These are phyloP conservation scores for Raddia distichophylla DNA, from an alignment of 176 grass and related monocot species.

Conservation along the genomic window DNA sequence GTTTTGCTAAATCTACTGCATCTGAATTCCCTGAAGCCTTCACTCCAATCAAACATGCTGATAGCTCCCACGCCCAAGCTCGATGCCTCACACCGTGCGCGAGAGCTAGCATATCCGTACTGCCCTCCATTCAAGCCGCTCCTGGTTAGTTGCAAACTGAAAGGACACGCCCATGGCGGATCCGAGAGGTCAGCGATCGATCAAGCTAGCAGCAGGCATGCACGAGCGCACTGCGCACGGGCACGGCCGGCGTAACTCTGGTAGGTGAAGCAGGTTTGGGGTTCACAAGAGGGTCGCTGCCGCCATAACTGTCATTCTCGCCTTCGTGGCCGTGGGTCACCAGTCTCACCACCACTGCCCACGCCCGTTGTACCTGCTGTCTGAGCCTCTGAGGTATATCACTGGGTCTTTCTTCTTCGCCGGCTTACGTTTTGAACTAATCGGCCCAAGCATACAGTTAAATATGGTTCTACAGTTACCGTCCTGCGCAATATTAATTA, in stretches of 20 bases:
- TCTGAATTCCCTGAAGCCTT: constrained; percentile 34
- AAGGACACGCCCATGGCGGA: not conserved
- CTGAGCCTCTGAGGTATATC: too few species aligned
- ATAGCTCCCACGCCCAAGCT: not conserved
- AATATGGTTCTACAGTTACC: too few species aligned
- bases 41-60: constrained; percentile 16
- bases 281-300: constrained; percentile 50
- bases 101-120: not conserved
- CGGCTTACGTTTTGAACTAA: too few species aligned
- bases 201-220: too few species aligned
- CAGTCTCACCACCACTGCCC: too few species aligned
- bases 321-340: too few species aligned
- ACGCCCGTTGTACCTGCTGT: too few species aligned
- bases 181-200: not conserved
- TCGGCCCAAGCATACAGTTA: too few species aligned
- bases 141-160: not conserved
- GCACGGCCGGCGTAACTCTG: constrained; percentile 28
- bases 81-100: not conserved
- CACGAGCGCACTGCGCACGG: not conserved
- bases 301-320: constrained; percentile 43
- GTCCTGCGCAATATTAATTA: too few species aligned
- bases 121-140: not conserved
- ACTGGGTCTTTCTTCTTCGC: too few species aligned
- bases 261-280: constrained; percentile 46
- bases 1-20: too few species aligned